Evolutionary conservation across 1,284 basidiomycete genomes (phyloP).

Genomic region (Boletus semigastroideus): DNA sequence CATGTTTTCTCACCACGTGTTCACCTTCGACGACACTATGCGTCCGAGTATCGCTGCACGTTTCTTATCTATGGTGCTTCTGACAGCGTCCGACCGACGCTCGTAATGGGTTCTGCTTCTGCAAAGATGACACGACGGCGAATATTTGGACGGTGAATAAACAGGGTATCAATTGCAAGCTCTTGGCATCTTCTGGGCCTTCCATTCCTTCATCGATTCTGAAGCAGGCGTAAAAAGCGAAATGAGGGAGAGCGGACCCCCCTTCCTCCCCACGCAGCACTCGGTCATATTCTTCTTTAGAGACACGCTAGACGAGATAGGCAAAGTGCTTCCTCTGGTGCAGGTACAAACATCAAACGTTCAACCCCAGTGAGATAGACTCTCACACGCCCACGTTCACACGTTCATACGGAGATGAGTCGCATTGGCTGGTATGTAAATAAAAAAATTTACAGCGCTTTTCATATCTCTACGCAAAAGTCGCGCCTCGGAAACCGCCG

Average conservation of each 20-base stretch:
- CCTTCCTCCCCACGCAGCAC: not conserved
- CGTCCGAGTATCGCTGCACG: constrained; percentile 3
- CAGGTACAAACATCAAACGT: not conserved
- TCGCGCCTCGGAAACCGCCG: no score
- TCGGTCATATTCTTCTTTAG: not conserved
- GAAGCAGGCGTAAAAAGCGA: constrained; percentile 1
- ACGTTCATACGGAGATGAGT: constrained; percentile 8
- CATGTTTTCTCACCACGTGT: constrained; percentile 25
- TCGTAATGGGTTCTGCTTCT: constrained; percentile 6
- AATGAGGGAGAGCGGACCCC: not conserved
- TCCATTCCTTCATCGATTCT: constrained; percentile 3
- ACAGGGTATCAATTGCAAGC: not conserved
- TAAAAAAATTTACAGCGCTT: no score
- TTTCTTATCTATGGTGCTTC: constrained; percentile 6
- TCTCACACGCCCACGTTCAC: not conserved
- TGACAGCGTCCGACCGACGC: not conserved
- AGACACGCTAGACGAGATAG: not conserved
- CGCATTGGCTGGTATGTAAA: not conserved
- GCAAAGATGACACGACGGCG: not conserved
- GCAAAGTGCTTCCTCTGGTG: not conserved
- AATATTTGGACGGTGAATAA: not conserved
- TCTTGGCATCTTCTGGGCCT: constrained; percentile 23
- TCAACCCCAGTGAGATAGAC: not conserved
- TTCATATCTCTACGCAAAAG: no score
- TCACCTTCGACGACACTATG: constrained; percentile 11